A percentile compares a stretch with the other conserved stretches of the same genome.
Conservation (phyloP, 768 basidiomycete genomes). For the Auricularia sp. region DNA sequence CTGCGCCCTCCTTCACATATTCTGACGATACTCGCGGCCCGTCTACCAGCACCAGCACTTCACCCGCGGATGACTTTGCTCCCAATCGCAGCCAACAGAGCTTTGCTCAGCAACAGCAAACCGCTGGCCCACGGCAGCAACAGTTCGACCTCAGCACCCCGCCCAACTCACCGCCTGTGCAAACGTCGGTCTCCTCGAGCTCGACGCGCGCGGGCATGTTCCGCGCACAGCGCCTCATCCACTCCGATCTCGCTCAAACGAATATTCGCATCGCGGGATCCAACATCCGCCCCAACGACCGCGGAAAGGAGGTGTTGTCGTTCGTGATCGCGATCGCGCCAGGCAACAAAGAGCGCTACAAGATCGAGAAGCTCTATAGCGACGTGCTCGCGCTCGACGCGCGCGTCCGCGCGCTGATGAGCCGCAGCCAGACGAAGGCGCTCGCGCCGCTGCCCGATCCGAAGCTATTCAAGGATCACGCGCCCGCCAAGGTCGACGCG, state of each 20-base stretch:
- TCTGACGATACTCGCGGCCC: neutral
- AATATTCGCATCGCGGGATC: constrained; percentile 65
- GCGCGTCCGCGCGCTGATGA: constrained; percentile 43
- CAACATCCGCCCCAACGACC: constrained; percentile 78
- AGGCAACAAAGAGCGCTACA: constrained; percentile 63
- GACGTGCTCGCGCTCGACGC: constrained; percentile 86
- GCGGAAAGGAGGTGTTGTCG: constrained; percentile 84
- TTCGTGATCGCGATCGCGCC: constrained; percentile 75
- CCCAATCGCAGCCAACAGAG: neutral
- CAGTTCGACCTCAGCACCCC: neutral
- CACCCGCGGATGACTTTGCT: neutral
- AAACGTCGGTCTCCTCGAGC: neutral
- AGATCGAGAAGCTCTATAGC: constrained; percentile 86
- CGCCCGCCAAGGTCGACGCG: constrained; percentile 93
- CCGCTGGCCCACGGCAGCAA: neutral
- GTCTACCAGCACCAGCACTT: neutral
- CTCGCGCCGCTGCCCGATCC: constrained; percentile 80
- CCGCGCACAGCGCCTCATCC: neutral
- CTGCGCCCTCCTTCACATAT: neutral
- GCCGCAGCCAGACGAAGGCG: constrained; percentile 57
- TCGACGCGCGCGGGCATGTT: neutral
- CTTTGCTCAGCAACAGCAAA: neutral
- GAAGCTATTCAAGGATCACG: constrained; percentile 92
- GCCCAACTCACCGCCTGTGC: neutral
- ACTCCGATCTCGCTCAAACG: constrained; percentile 64